Base-by-base conservation (phyloP, 2,329 filamentous ascomycete genomes). In the Trichoderma gracile region DNA sequence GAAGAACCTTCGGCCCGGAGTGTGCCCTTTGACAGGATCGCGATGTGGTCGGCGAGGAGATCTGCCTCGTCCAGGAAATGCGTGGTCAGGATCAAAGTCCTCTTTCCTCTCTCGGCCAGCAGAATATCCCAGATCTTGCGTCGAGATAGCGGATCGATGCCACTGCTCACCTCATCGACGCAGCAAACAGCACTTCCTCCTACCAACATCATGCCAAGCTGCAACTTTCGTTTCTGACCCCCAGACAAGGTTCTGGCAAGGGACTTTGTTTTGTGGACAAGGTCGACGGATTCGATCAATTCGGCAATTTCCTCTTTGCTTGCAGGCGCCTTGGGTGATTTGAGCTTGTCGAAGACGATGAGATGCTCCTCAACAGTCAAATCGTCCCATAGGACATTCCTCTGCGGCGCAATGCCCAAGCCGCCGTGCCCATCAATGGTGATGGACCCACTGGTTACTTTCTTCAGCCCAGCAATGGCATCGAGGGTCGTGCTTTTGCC, bases 51-150 rank as follows among this genome's bases (percentile, higher is more conserved):
- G 0, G 93, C 90, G 0, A 97, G 83, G 1, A 97, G 81, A 72
- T 97, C 93, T 0, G 93, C 94, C 76, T 97, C 94, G 71, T 97
- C 94, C 9, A 97, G 82, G 75, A 97, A 97, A 75, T 97, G 94
- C 0, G 93, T 97, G 0, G 93, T 97, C 64, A 97, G 77, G 47
- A 97, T 86, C 70, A 97, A 90, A 0, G 93, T 96, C 47, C 93
- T 82, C 66, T 83, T 83, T 21, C 92, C 93, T 64, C 93, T 86
- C 75, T 97, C 93, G 1, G 90, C 90, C 14, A 97, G 81, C 23
- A 97, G 80, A 66, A 97, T 97, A 69, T 97, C 92, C 93, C 93
- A 97, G 25, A 97, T 91, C 78, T 96, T 97, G 30, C 93, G 82
- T 62, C 94, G 84, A 21, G 90, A 93, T 1, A 97, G 79, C 0